These are phyloP conservation scores for Phytopythium helicoides DNA, from an alignment of 352 stramenopile genomes.

Conservation along the genomic window DNA sequence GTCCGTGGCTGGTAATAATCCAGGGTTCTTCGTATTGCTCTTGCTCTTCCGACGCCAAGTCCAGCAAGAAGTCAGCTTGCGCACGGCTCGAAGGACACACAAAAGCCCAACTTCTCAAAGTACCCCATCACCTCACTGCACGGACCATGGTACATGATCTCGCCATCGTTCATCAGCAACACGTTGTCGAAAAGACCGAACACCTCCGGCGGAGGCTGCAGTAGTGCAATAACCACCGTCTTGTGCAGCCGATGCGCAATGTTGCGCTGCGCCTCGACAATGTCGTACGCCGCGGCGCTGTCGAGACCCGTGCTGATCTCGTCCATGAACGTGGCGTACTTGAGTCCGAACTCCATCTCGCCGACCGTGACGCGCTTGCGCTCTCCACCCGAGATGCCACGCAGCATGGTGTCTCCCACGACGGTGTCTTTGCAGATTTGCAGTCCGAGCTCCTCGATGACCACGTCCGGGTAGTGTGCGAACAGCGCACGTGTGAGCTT, in stretches of 20 bases:
- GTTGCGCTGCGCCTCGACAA: conserved; percentile 19
- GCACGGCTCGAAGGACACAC: conserved; percentile 23
- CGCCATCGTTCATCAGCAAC: conserved; percentile 66
- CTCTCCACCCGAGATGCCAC: conserved; percentile 76
- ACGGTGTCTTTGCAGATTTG: conserved; percentile 14
- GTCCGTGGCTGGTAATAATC: conserved; percentile 15
- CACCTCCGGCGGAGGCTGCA: conserved; percentile 89
- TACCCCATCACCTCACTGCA: conserved; percentile 19
- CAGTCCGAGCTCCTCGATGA: conserved; percentile 19
- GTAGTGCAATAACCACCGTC: conserved; percentile 60
- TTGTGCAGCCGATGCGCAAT: conserved; percentile 20
- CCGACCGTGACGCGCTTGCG: conserved; percentile 52
- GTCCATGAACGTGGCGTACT: conserved; percentile 61
- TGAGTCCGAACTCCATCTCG: conserved; percentile 16
- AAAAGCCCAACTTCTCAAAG: conserved; percentile 38
- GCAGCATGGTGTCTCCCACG: conserved; percentile 48
- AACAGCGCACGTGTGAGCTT: conserved; percentile 11
- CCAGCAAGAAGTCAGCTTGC: conserved; percentile 25
- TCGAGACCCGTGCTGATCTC: conserved; percentile 41
- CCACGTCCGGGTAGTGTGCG: conserved; percentile 22
- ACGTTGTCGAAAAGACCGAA: conserved; percentile 78
- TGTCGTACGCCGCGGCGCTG: conserved; percentile 34
- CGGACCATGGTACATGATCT: conserved; percentile 77
- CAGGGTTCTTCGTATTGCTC: conserved; percentile 14
- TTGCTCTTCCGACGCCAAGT: conserved; percentile 24